Evolutionary conservation across 2,329 filamentous ascomycete species (phyloP), one percentile per base, ranked within the genome.

Genomic region (Penicillium sp.): DNA sequence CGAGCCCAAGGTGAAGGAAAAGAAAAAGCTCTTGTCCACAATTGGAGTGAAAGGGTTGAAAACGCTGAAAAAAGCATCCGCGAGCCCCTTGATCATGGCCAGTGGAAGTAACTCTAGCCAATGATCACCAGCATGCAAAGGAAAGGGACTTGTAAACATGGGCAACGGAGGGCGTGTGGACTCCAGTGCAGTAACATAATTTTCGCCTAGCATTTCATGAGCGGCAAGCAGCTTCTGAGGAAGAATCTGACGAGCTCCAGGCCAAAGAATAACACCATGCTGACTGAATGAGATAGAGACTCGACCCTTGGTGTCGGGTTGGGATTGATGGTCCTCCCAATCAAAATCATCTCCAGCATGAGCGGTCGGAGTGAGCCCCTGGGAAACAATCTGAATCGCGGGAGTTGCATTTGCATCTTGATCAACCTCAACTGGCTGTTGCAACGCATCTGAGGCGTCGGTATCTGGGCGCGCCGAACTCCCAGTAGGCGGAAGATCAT

Each of bases 31-130:
- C 39, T 72, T 70, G 45, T 76, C 73, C 35, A 76, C 65, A 14
- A 74, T 66, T 0, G 73, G 73, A 11, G 68, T 74, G 17, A 65
- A 72, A 0, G 71, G 70, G 47, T 75, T 72, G 46, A 75, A 75
- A 0, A 73, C 71, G n/a, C 68, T 61, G 50, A 76, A 76, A 42
- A 73, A 76, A 0, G 69, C 69, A 55, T 74, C 70, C 6, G 70
- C 67, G n/a, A 76, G 60, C 0, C 70, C 70, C 43, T 71, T 73
- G 37, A 75, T 64, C 27, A 71, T 64, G 0, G 69, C 65, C 20
- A 74, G 52, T 6, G 70, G 69, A 2, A 76, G 60, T 3, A 58
- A 56, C 30, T 71, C 66, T 22, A 75, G 51, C 72, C 71, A 75
- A 23, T 54, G 54, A 6, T 61, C 55, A 3, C 57, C 60, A 4